Base-by-base conservation (phyloP, 441 rosid species). In the Populus hybrid region DNA sequence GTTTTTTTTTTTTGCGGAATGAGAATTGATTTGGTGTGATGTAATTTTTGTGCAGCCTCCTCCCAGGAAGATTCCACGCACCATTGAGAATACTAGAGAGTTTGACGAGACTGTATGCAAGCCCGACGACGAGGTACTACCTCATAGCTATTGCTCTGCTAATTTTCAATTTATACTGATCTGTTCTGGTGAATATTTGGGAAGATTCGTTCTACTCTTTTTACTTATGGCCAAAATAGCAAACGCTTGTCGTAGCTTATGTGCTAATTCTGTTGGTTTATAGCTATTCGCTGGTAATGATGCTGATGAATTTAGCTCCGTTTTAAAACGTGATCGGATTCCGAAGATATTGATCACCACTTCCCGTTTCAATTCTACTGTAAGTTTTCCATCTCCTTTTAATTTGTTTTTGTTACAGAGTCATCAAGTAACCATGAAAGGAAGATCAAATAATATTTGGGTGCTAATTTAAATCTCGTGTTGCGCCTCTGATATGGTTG, bases 51-150 rank as follows among this genome's bases (percentile, higher is more conserved):
- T 83, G 76, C 87, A 93, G 98, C 98, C 95, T 76, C 88, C 91
- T 21, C 85, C 86, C 53, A 95, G 88, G 84, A 85, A 38, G 77
- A 81, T 85, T 38, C 98, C 99, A 66, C 90, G 84, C 11, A 95
- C 97, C 20, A 92, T 95, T 59, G 99, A 95, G 87, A 95, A 93
- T 77, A 91, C 98, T 3, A 87, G 99, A 68, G 99, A 95, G 82
- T 11, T 74, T 6, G 99, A 95, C 77, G 98, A 93, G 77, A 95
- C 98, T 3, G 86, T 93, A 35, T 95, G 98, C 88, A 87, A 83
- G 86, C 95, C 96, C 7, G 95, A 92, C 53, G 99, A 93, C 20
- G 98, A 95, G 91, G 99, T 94, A 83, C 29, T 78, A 28, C 12
- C 40, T 14, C 8, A n/a, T 64, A 9, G 21, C 11, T n/a, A 36